These are phyloP conservation scores for Fraxinus ornus DNA, from an alignment of 305 asterid species.

Conservation along the genomic window DNA sequence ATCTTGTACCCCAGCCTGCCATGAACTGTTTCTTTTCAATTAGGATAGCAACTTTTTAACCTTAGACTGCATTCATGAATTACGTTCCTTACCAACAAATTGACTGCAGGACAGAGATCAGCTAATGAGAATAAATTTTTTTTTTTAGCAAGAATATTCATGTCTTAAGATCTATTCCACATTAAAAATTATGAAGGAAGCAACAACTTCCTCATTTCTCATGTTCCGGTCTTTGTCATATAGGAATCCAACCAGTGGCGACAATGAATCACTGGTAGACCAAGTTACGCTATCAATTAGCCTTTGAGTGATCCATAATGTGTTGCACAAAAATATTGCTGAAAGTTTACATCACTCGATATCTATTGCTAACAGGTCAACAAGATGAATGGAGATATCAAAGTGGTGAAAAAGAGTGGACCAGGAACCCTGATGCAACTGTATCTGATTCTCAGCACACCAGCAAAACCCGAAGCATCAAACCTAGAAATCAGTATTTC, in stretches of 20 bases:
- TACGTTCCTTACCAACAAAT: neutral
- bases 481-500: no score
- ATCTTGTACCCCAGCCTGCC: conserved; percentile 27
- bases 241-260: conserved; percentile 13
- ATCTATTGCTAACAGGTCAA: no score
- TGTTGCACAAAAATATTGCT: no score
- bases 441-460: no score
- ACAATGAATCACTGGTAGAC: neutral
- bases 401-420: no score
- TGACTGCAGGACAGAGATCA: neutral
- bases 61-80: neutral
- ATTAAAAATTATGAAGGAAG: neutral
- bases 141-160: neutral
- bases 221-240: neutral
- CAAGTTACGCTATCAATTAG: no score
- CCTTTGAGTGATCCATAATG: no score
- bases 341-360: no score
- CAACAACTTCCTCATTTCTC: neutral
- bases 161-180: neutral
- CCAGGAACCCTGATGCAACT: no score
- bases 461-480: no score
- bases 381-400: no score
- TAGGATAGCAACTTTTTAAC: neutral
- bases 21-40: neutral
- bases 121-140: no score